Conservation (phyloP, 345 rosid species). For the Citrus medica region DNA sequence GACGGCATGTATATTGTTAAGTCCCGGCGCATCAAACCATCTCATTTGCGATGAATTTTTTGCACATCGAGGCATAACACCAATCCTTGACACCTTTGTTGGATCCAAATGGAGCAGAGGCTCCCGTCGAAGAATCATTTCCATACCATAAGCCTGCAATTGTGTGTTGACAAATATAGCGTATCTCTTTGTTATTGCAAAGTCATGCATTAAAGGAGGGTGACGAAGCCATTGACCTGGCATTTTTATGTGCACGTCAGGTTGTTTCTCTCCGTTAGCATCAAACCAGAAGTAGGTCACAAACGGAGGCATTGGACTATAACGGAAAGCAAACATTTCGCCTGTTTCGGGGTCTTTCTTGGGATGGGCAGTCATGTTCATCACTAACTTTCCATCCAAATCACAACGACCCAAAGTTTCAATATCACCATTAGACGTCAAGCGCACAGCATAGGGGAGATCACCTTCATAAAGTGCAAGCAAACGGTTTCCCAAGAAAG, state of each 20-base stretch:
- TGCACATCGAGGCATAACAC: conserved; percentile 47
- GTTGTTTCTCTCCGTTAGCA: conserved; percentile 38
- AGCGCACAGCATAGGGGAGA: conserved; percentile 44
- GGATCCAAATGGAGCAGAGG: conserved; percentile 41
- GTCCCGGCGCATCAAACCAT: conserved; percentile 59
- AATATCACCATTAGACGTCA: conserved; percentile 41
- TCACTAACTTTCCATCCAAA: conserved; percentile 44
- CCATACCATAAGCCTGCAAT: conserved; percentile 50
- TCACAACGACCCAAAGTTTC: conserved; percentile 41
- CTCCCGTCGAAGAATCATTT: conserved; percentile 41
- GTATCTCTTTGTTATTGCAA: conserved; percentile 47
- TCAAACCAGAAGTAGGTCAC: conserved; percentile 48
- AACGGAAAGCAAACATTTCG: conserved; percentile 59
- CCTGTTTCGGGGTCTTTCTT: conserved; percentile 46
- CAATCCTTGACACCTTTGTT: conserved; percentile 40
- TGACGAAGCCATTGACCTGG: neutral
- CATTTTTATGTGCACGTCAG: conserved; percentile 59
- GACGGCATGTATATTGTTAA: conserved; percentile 41
- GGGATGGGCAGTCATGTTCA: conserved; percentile 69
- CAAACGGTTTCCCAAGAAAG: conserved; percentile 41
- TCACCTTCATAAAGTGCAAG: conserved; percentile 58
- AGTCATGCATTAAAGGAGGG: conserved; percentile 59
- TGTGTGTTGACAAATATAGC: conserved; percentile 55
- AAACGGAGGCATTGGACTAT: conserved; percentile 56
- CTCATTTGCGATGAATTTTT: conserved; percentile 35